A percentile compares a stretch with the other conserved stretches of the same genome.
Conservation (phyloP, 1,139 yeast species). For the Scheffersomyces stambukii region DNA sequence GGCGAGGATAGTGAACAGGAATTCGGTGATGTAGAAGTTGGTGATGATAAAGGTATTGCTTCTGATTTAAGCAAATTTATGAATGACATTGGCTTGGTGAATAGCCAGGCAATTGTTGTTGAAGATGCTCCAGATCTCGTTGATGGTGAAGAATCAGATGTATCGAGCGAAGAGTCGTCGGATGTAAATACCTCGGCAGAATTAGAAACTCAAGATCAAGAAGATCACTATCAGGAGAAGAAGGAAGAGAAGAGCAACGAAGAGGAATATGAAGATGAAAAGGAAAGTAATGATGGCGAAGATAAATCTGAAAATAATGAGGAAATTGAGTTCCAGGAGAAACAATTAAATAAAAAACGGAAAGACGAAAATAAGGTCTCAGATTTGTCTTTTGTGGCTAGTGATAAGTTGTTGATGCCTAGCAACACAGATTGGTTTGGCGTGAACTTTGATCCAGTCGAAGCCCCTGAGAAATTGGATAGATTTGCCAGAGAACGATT, state of each 20-base stretch:
- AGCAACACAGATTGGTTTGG: conserved; percentile 78
- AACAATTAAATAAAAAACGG: conserved; percentile 12
- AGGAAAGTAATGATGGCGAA: conserved; percentile 16
- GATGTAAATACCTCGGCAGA: conserved; percentile 24
- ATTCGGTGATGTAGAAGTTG: conserved; percentile 38
- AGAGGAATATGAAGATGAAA: conserved; percentile 11
- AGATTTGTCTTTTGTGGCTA: conserved; percentile 50
- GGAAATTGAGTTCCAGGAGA: conserved; percentile 15
- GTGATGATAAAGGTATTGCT: conserved; percentile 45
- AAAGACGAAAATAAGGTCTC: conserved; percentile 39
- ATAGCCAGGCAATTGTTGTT: conserved; percentile 30
- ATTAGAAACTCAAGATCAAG: conserved; percentile 15
- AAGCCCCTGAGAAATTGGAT: conserved; percentile 39
- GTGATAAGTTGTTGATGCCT: conserved; percentile 56
- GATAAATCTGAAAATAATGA: conserved; percentile 12
- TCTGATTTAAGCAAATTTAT: conserved; percentile 63
- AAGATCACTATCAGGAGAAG: conserved; percentile 15
- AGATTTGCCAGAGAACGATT: conserved; percentile 53
- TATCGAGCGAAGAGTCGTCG: conserved; percentile 22
- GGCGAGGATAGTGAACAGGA: conserved; percentile 67
- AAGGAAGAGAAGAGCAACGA: conserved; percentile 18
- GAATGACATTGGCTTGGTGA: conserved; percentile 62
- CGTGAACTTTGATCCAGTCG: conserved; percentile 27
- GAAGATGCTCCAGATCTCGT: conserved; percentile 27
- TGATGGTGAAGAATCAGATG: conserved; percentile 24